Base-by-base conservation (phyloP, 2,329 filamentous ascomycete species). In the Penicillium rolfsii region DNA sequence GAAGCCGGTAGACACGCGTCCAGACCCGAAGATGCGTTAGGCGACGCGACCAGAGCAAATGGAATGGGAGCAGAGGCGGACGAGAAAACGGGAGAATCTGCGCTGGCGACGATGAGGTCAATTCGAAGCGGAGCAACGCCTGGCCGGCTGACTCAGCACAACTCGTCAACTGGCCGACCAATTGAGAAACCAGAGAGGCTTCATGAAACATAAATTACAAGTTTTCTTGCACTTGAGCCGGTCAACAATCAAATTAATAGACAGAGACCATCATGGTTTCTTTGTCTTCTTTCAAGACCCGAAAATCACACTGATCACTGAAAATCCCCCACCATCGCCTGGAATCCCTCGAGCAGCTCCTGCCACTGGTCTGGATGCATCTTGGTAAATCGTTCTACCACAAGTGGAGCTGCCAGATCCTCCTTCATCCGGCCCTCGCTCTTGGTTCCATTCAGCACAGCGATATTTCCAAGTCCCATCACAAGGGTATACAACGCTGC, bases 401-500 rank as follows among this genome's bases (percentile, higher is more conserved):
- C 72, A 28, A 71, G 66, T 16, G 84, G 68, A 0, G 80, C 81
- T 8, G 76, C 74, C 55, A 85, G 69, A 71, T 87, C 84, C n/a
- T 76, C 76, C 46, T 66, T 71, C 85, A 87, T 87, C 43, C 80
- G 80, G 58, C 72, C 72, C 48, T 69, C 65, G 57, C 81, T 83
- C 24, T 80, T 86, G 3, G 84, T 88, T 2, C 85, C 85, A 70
- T 87, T 84, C 62, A 88, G 71, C 3, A 87, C 73, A 0, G 79
- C 77, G 2, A 83, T 73, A 43, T 81, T 75, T 1, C 79, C 81
- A 30, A 87, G 70, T 0, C 81, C 80, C 63, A 87, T 73, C 3
- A 87, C 81, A n/a, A 87, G 75, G 40, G 79, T 77, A 72, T 87
- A 88, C 59, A 88, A 65, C 5, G 84, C 84, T 12, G 83, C 77